A percentile compares a stretch with the other conserved stretches of the same genome.
Evolutionary conservation across 306 rosid genomes (phyloP).

Genomic region (Cucumis sativus): DNA sequence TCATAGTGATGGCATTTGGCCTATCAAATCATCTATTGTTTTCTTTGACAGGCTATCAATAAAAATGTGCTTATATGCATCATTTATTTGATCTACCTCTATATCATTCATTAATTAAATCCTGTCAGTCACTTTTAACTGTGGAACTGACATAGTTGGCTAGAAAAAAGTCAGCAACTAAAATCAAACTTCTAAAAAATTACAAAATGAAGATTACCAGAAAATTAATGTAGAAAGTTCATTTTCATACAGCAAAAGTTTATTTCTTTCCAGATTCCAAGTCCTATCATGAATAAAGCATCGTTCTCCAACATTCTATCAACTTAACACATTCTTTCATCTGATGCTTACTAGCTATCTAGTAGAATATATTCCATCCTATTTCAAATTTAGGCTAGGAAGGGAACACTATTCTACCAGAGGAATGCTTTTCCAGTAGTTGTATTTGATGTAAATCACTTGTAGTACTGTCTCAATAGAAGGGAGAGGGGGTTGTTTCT

Average conservation of each 20-base stretch:
- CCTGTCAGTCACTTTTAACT: background rate
- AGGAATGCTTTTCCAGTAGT: background rate
- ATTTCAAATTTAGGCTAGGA: background rate
- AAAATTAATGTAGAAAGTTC: background rate
- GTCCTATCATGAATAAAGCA: background rate
- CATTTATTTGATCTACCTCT: background rate
- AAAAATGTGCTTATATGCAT: background rate
- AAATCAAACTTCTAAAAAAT: background rate
- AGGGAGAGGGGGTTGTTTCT: background rate
- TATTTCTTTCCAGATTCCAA: background rate
- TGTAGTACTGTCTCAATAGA: background rate
- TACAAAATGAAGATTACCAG: background rate
- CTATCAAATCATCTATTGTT: background rate
- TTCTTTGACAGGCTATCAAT: background rate
- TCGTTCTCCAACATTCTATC: background rate
- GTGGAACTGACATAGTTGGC: background rate
- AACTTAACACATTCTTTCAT: background rate
- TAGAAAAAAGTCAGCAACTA: background rate
- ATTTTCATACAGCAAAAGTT: background rate
- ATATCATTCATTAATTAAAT: background rate
- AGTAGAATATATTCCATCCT: background rate
- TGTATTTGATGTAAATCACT: background rate
- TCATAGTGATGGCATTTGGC: background rate
- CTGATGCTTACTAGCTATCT: background rate
- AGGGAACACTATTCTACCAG: background rate